Conservation (phyloP, 192 early-diverging fungal genomes). For the Jimgerdemannia flammicorona region DNA sequence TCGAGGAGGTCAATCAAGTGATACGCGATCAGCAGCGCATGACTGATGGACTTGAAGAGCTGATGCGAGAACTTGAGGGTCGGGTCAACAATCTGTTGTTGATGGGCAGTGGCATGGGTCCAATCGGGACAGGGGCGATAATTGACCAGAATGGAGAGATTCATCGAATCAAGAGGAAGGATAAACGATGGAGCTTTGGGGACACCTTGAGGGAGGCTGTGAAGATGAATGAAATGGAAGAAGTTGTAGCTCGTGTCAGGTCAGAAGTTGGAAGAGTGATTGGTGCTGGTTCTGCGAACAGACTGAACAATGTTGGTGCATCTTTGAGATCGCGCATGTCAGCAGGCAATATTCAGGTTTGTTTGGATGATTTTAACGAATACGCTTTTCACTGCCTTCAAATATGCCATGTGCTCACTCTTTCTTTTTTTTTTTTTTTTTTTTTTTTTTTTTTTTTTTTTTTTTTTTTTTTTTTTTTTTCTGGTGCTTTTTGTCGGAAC, state of each 20-base stretch:
- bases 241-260: not conserved
- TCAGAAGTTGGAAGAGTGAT: not conserved
- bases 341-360: not conserved
- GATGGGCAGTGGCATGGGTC: not conserved
- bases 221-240: constrained; percentile 8
- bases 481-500: not conserved
- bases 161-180: constrained; percentile 5
- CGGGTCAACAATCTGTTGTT: not conserved
- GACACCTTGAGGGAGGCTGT: not conserved
- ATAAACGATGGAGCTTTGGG: constrained; percentile 16
- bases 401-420: too few relatives aligned
- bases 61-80: constrained; percentile 12
- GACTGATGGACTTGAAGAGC: constrained; percentile 15
- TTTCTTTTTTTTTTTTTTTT: not conserved
- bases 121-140: not conserved
- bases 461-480: not conserved
- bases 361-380: not conserved
- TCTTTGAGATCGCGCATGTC: not conserved
- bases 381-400: not conserved
- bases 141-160: not conserved
- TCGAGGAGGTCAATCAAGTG: constrained; percentile 17
- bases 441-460: not conserved
- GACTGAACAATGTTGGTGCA: not conserved
- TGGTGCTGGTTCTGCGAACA: not conserved
- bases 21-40: constrained; percentile 16